These are phyloP conservation scores for Citrullus amarus DNA, from an alignment of 306 rosid species.

Conservation along the genomic window DNA sequence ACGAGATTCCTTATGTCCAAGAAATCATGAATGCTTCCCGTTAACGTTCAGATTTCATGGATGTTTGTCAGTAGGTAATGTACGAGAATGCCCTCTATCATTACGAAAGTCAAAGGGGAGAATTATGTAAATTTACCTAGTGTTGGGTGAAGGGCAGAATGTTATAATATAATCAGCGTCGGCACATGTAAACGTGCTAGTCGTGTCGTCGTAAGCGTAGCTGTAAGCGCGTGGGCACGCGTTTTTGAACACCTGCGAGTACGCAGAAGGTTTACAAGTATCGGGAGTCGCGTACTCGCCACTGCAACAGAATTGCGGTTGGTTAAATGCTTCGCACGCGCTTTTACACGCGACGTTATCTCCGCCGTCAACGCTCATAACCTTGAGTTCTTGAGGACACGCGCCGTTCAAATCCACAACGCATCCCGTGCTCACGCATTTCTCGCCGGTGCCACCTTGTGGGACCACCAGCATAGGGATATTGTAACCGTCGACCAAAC, in stretches of 20 bases:
- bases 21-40: background rate
- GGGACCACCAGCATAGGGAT: slow-evolving; percentile 48
- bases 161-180: slow-evolving; percentile 46
- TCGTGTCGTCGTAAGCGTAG: slow-evolving; percentile 74
- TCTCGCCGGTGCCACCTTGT: slow-evolving; percentile 42
- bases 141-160: slow-evolving; percentile 50
- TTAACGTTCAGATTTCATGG: background rate
- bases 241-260: slow-evolving; percentile 46
- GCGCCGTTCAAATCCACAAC: slow-evolving; percentile 35
- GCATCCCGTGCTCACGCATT: slow-evolving; percentile 46
- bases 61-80: background rate
- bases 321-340: slow-evolving; percentile 67
- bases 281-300: slow-evolving; percentile 56
- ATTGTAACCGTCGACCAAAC: slow-evolving; percentile 78
- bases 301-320: slow-evolving; percentile 64
- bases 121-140: slow-evolving; percentile 41
- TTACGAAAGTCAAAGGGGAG: background rate
- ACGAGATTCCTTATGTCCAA: background rate
- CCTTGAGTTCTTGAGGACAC: slow-evolving; percentile 47
- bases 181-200: slow-evolving; percentile 75
- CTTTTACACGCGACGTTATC: slow-evolving; percentile 63
- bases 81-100: background rate
- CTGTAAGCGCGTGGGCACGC: slow-evolving; percentile 87
- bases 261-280: slow-evolving; percentile 59
- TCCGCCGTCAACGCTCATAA: slow-evolving; percentile 20